Base-by-base conservation (phyloP, 108 stramenopile genomes). In the Pelagomonas calceolata region DNA sequence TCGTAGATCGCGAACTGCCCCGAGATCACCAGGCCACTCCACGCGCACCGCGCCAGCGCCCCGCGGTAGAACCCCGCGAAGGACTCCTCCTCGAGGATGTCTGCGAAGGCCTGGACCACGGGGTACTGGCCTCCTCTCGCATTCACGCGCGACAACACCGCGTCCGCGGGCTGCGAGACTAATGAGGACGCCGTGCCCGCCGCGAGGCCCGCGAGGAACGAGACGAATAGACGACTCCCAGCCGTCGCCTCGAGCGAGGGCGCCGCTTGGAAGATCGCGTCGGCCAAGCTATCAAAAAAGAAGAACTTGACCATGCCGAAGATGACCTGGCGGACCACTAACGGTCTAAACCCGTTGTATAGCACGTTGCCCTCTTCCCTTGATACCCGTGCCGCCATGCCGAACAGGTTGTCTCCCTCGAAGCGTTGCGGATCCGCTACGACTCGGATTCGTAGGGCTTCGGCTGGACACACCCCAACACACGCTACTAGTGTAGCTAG, bases 1-100 rank as follows among this genome's bases (percentile, higher is more conserved):
- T 96, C 95, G 72, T 96, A 96, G 33, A 96, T 78, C 33, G 94
- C 73, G 79, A 96, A 96, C 73, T 96, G 95, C 0, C 95, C 95
- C 31, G 90, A 86, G 73, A 92, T 92, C 33, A 92, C 90, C 34
- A 85, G 77, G 35, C 89, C 91, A 10, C 90, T 89, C 95, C 95
- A 96, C 60, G 93, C 66, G 68, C 89, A 92, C 45, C 95, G 86
- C 80, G 91, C 92, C 10, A 87, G 89, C 44, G 94, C 71, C 30
- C 95, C 95, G 37, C 87, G 84, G 70, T 92, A 96, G 16, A 96
- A 75, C 16, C 89, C 87, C 60, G 66, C 67, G 18, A 79, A 21
- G n/a, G 88, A 89, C 51, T 85, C 84, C 73, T 85, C 74, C 64
- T 85, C 75, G 4, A 75, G 32, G 33, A 80, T 78, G 0, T 21